Evolutionary conservation across 2,329 filamentous ascomycete species (phyloP).

Genomic region (Mollisiaceae sp.): DNA sequence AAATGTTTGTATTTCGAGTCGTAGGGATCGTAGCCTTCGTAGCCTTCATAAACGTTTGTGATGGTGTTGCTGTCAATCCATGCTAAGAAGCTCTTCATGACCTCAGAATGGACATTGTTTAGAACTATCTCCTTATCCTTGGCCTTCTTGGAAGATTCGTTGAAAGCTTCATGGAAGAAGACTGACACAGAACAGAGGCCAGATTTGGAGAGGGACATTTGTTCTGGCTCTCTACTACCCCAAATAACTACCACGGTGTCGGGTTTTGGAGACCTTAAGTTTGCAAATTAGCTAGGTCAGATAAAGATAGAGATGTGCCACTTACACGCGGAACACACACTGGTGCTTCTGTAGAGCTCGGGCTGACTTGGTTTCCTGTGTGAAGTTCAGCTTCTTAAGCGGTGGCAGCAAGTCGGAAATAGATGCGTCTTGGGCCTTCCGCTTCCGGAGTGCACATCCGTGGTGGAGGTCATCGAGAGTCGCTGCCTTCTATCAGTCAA

Average conservation of each 20-base stretch:
- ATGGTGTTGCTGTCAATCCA: slow-evolving; percentile 3
- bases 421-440: background rate
- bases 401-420: background rate
- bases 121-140: slow-evolving; percentile 5
- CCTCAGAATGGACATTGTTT: slow-evolving; percentile 1
- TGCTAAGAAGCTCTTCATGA: slow-evolving; percentile 2
- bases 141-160: background rate
- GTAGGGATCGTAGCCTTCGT: too few relatives aligned
- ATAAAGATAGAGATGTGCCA: background rate
- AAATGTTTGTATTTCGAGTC: slow-evolving; percentile 4
- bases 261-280: background rate
- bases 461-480: too few relatives aligned
- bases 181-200: slow-evolving; percentile 12
- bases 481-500: background rate
- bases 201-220: slow-evolving; percentile 2
- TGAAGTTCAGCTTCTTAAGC: background rate
- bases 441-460: too few relatives aligned
- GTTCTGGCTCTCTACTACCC: background rate
- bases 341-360: background rate
- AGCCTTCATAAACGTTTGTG: too few relatives aligned
- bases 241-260: slow-evolving; percentile 9
- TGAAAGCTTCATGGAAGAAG: slow-evolving; percentile 4
- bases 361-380: background rate
- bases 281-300: background rate
- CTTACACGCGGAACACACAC: background rate